phyloP scores from a whole-genome alignment of 176 grass and related monocot genomes.

The Tillandsia leiboldiana region DNA sequence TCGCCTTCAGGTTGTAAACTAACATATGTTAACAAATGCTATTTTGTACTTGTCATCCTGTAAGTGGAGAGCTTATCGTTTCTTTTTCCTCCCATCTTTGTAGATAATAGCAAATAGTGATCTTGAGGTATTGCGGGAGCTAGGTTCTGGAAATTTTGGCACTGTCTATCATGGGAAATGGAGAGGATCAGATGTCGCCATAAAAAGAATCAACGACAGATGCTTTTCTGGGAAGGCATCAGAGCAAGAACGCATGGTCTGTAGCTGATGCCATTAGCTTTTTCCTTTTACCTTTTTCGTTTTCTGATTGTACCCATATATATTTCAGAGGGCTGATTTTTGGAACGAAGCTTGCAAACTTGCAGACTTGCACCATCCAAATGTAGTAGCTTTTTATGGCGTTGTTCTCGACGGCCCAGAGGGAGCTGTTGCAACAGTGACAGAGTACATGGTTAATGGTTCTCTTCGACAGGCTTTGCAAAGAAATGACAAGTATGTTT shows the following conservation, averaged over 20 bases:
- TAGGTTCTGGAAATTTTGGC: slow-evolving; percentile 90
- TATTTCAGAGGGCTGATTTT: slow-evolving; percentile 68
- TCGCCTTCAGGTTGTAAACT: slow-evolving; percentile 50
- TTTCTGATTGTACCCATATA: slow-evolving; percentile 15
- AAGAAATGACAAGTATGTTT: slow-evolving; percentile 79
- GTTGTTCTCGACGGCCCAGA: slow-evolving; percentile 80
- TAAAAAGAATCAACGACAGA: slow-evolving; percentile 94
- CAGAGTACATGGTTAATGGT: slow-evolving; percentile 97
- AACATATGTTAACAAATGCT: slow-evolving; percentile 5
- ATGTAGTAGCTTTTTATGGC: slow-evolving; percentile 97
- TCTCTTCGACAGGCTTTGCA: slow-evolving; percentile 89
- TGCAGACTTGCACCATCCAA: slow-evolving; percentile 91
- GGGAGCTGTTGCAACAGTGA: slow-evolving; percentile 91
- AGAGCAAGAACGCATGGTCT: slow-evolving; percentile 79
- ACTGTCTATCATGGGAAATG: slow-evolving; percentile 99
- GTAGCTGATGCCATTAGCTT: not conserved
- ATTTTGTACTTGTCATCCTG: not conserved
- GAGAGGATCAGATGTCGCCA: slow-evolving; percentile 91
- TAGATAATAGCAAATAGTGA: slow-evolving; percentile 94
- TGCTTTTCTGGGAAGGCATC: slow-evolving; percentile 85
- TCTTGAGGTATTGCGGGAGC: slow-evolving; percentile 88
- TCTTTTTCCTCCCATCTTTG: slow-evolving; percentile 11
- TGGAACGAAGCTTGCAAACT: slow-evolving; percentile 90
- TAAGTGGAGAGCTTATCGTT: not conserved
- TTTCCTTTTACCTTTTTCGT: slow-evolving; percentile 3